These are phyloP conservation scores for Botrytis fragariae DNA, from an alignment of 2,329 filamentous ascomycete species.

Conservation along the genomic window DNA sequence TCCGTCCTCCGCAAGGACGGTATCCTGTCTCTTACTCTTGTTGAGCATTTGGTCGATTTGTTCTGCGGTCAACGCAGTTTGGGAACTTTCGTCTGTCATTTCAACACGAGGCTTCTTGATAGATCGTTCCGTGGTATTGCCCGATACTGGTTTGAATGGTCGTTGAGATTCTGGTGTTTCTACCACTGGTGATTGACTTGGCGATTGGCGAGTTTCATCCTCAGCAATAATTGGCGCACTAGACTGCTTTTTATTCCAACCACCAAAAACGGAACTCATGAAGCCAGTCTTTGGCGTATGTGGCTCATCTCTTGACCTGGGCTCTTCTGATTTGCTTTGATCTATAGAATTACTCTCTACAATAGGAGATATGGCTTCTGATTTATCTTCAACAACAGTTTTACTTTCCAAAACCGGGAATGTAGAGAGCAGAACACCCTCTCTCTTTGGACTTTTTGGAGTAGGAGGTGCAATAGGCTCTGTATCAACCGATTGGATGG, in stretches of 20 bases:
- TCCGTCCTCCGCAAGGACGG: conserved; percentile 29
- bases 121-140: conserved; percentile 49
- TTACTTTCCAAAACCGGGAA: not conserved
- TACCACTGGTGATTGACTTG: conserved; percentile 50
- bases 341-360: not conserved
- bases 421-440: conserved; percentile 56
- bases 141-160: conserved; percentile 62
- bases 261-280: conserved; percentile 45
- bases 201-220: conserved; percentile 60
- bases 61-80: conserved; percentile 79
- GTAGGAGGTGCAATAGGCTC: conserved; percentile 37
- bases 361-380: not conserved
- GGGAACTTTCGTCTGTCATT: conserved; percentile 70
- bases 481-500: conserved; percentile 34
- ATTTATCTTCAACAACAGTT: not conserved
- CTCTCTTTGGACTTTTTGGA: conserved; percentile 51
- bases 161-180: conserved; percentile 53
- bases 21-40: conserved; percentile 47
- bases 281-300: conserved; percentile 44
- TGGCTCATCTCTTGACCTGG: conserved; percentile 31
- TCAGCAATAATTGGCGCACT: conserved; percentile 55
- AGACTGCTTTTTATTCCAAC: conserved; percentile 46
- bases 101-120: conserved; percentile 43
- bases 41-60: conserved; percentile 73
- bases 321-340: not conserved